Evolutionary conservation across 495 filamentous ascomycete genomes (phyloP).

Genomic region (Halenospora varia): DNA sequence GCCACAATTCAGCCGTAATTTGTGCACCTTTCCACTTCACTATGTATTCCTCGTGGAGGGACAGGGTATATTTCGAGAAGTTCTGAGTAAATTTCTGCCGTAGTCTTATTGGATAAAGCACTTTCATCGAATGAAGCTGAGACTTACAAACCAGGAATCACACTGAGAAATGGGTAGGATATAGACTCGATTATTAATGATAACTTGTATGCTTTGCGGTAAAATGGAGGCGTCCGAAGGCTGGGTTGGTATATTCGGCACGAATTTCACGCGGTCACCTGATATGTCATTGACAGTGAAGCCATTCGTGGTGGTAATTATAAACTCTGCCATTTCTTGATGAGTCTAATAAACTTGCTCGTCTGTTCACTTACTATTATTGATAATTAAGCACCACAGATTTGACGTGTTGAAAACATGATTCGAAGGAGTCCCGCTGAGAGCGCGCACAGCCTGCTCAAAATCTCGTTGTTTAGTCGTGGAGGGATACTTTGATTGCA

Average conservation of each 20-base stretch:
- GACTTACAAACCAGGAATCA: neutral
- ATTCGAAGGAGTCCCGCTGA: neutral
- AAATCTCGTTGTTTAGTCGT: constrained; percentile 29
- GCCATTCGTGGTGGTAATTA: neutral
- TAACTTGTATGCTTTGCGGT: neutral
- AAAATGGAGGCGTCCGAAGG: too few species aligned
- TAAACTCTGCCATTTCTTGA: neutral
- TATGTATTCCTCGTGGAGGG: constrained; percentile 25
- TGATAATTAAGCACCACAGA: neutral
- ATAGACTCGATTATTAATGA: neutral
- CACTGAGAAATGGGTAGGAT: neutral
- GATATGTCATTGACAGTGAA: neutral
- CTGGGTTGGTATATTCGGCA: neutral
- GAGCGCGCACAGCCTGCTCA: constrained; percentile 31
- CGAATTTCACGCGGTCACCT: neutral
- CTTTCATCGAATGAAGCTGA: too few species aligned
- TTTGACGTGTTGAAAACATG: neutral
- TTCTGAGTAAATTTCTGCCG: constrained; percentile 26
- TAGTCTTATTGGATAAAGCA: neutral
- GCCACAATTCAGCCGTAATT: constrained; percentile 26
- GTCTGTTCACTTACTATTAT: neutral
- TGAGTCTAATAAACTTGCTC: neutral
- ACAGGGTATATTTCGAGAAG: constrained; percentile 19
- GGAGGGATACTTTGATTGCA: constrained; percentile 30
- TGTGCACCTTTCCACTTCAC: constrained; percentile 19